Evolutionary conservation across 2,329 filamentous ascomycete genomes (phyloP).

Genomic region (Sporothrix mexicana): DNA sequence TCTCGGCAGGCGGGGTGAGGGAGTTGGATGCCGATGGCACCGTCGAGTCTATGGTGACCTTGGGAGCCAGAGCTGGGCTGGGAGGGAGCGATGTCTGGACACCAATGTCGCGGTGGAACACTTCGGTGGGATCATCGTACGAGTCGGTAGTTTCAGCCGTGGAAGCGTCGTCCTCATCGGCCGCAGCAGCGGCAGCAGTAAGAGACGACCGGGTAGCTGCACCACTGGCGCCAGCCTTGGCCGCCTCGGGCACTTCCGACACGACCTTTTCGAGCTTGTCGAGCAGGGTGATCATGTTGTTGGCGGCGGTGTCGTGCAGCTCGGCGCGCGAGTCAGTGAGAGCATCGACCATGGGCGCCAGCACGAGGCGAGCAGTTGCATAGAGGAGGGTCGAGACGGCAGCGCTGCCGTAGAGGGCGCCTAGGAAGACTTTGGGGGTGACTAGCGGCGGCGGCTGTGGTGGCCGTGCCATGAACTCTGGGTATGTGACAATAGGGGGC

Average conservation of each 20-base stretch:
- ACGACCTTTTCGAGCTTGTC: conserved; percentile 62
- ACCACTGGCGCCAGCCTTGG: conserved; percentile 24
- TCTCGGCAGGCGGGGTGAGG: neutral
- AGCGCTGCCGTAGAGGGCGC: conserved; percentile 63
- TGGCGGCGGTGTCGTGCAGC: conserved; percentile 56
- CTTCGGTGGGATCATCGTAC: conserved; percentile 71
- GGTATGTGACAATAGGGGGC: conserved; percentile 70
- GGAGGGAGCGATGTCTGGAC: conserved; percentile 71
- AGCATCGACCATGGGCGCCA: conserved; percentile 65
- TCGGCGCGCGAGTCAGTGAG: conserved; percentile 59
- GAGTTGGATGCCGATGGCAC: neutral
- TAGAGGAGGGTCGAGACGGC: conserved; percentile 69
- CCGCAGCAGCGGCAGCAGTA: conserved; percentile 22
- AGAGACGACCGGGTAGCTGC: conserved; percentile 16
- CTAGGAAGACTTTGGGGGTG: conserved; percentile 63
- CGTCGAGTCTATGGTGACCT: conserved; percentile 30
- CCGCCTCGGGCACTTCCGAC: conserved; percentile 60
- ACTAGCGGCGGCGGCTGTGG: conserved; percentile 65
- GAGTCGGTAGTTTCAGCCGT: conserved; percentile 52
- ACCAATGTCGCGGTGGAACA: conserved; percentile 81
- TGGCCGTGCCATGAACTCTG: conserved; percentile 68
- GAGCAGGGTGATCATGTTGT: conserved; percentile 55
- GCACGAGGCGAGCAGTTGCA: conserved; percentile 71
- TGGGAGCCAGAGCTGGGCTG: conserved; percentile 44
- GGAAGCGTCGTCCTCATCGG: conserved; percentile 34